These are phyloP conservation scores for Ascoidea asiatica DNA, from an alignment of 805 yeast species.

Conservation along the genomic window DNA sequence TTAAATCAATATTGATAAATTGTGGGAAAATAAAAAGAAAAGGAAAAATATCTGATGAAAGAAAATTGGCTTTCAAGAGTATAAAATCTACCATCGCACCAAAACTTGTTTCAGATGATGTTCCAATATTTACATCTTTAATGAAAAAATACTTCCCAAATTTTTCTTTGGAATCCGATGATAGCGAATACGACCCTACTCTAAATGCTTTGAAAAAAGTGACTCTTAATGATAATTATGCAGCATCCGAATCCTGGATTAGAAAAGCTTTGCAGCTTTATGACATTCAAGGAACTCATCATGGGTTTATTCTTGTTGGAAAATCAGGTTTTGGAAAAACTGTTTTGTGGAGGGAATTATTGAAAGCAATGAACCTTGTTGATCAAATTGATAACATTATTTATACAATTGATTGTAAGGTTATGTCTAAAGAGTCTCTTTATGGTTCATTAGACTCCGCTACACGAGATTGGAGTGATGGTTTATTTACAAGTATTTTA, in stretches of 20 bases:
- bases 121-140: conserved; percentile 20
- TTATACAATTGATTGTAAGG: conserved; percentile 61
- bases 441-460: conserved; percentile 62
- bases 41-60: conserved; percentile 15
- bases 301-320: conserved; percentile 78
- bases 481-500: conserved; percentile 57
- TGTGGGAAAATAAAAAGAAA: conserved; percentile 36
- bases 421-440: conserved; percentile 46
- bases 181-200: conserved; percentile 17
- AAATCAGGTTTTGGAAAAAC: conserved; percentile 67
- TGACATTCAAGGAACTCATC: conserved; percentile 48
- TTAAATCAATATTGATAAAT: conserved; percentile 50
- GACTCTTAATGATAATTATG: conserved; percentile 21
- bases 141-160: conserved; percentile 1
- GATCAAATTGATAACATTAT: conserved; percentile 24
- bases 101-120: conserved; percentile 44
- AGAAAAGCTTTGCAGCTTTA: conserved; percentile 46
- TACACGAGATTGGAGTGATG: conserved; percentile 90
- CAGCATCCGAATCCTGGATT: conserved; percentile 28
- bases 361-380: conserved; percentile 26
- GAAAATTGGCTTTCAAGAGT: conserved; percentile 31
- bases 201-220: conserved; percentile 13
- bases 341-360: conserved; percentile 31
- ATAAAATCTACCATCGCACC: conserved; percentile 57
- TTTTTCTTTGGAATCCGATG: conserved; percentile 7